Evolutionary conservation across 2,329 filamentous ascomycete species (phyloP), one percentile per base, ranked within the genome.

Genomic region (Sarocladiaceae sp.): DNA sequence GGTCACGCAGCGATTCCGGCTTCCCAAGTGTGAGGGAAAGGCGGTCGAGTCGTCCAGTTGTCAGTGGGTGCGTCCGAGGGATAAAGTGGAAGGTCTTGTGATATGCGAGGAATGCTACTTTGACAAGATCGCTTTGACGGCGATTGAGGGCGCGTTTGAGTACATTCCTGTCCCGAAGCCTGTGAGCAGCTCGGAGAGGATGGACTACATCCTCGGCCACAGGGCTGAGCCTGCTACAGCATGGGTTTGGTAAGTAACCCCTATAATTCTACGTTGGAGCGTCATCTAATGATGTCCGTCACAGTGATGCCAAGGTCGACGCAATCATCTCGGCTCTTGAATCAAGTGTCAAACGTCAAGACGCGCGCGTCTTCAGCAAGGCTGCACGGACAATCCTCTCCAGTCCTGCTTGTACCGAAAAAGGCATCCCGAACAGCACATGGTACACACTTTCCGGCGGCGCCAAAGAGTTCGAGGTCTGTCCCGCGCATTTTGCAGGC

Each of bases 61-160:
- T 1, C 59, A 53, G 4, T 71, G 67, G 66, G 61, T 62, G 25
- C 33, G 58, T 0, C 56, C 61, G 0, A 58, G 61, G 0, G 58
- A 56, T 1, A 54, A 47, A 10, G 60, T 68, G 2, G 54, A 64
- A 1, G 55, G 58, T 1, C 39, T 71, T 39, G 54, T 55, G 3
- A 55, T 66, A 1, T 71, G 69, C 49, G 64, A 70, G 40, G 53
- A 64, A 1, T 71, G 69, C 20, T 69, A 64, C 52, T 52, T 70
- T 11, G 67, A 71, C 17, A 63, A 59, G 12, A n/a, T 70, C 5
- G 63, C 58, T 0, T 39, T 61, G 2, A 69, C 67, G 0, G 47
- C 47, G 0, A 64, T 71, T 6, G 62, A 53, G 0, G 31, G 47
- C 4, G 57, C 66, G 8, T 71, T 69, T 42, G 60, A 61, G 17